Evolutionary conservation across 75 land plant genomes (phyloP), one percentile per base, ranked within the genome.

Genomic region (Cryptomeria japonica): DNA sequence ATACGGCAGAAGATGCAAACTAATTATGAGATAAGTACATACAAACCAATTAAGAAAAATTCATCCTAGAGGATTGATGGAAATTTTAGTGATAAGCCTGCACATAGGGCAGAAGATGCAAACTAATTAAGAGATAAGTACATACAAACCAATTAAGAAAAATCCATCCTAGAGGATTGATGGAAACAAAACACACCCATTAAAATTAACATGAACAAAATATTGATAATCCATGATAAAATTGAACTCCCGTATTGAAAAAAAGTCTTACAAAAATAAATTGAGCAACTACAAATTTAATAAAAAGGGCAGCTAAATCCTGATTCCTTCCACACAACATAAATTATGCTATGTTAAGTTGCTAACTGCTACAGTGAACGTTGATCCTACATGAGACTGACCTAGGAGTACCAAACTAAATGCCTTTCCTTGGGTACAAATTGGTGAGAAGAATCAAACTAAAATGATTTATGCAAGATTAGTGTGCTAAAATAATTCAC

Each of bases 1-100:
- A 64, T n/a, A 84, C 25, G 19, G 31, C 38, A 84, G 47, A 34
- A 55, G 56, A 86, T 64, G n/a, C 41, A 89, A 84, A 47, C 46
- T 36, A 42, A 32, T 8, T 41, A 42, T 5, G 38, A n/a, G 8
- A 41, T 46, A 75, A 22, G 83, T 32, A 73, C 31, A 87, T n/a
- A n/a, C n/a, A 44, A 44, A 44, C 46, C 3, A 44, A 44, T 44
- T 44, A 44, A 4, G 6, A 44, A 44, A 2, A 44, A 44, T 4
- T 44, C 3, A 44, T 44, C 46, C 46, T 44, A 3, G 46, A 44
- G 46, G 46, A 80, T 19, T 15, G 9, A 18, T 42, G 3, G 51
- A 44, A 82, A 46, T 86, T 97, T 97, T 51, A 97, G 92, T 15
- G 99, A 97, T 75, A 97, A 88, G 37, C 99, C 99, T 97, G 95